phyloP scores from a whole-genome alignment of 768 basidiomycete genomes.

The Tylopilus plumbeoviolaceoides region DNA sequence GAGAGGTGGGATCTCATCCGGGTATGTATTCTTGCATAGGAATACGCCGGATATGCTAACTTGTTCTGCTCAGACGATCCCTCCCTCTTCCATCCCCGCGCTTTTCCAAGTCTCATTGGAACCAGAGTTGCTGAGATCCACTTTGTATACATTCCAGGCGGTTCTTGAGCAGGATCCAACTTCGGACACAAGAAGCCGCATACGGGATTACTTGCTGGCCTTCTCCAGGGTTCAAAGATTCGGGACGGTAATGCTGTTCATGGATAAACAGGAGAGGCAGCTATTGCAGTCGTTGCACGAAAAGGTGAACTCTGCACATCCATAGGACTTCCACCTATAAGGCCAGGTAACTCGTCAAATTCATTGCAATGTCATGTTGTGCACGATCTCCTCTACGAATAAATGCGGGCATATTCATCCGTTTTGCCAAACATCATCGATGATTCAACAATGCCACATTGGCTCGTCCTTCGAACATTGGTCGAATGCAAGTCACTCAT shows the following conservation, averaged over 20 bases:
- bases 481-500: too few species aligned
- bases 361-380: neutral
- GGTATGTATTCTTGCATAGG: constrained; percentile 37
- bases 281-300: constrained; percentile 46
- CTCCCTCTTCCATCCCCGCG: constrained; percentile 50
- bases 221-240: constrained; percentile 59
- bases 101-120: constrained; percentile 73
- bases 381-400: neutral
- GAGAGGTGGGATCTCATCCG: constrained; percentile 57
- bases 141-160: constrained; percentile 50
- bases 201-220: constrained; percentile 48
- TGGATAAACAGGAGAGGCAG: constrained; percentile 52
- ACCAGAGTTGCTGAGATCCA: constrained; percentile 52
- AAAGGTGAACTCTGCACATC: constrained; percentile 8
- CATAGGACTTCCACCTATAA: constrained; percentile 6
- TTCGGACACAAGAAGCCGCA: constrained; percentile 14
- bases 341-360: neutral
- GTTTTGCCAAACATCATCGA: too few species aligned
- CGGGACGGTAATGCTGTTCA: constrained; percentile 56
- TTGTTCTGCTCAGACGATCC: constrained; percentile 43
- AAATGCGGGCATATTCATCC: neutral
- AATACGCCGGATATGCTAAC: neutral
- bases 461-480: too few species aligned
- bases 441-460: too few species aligned
- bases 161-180: constrained; percentile 21